A percentile compares a stretch with the other conserved stretches of the same genome.
These are phyloP conservation scores for Lasiosphaeria ovina DNA, from an alignment of 495 filamentous ascomycete genomes.

Conservation along the genomic window DNA sequence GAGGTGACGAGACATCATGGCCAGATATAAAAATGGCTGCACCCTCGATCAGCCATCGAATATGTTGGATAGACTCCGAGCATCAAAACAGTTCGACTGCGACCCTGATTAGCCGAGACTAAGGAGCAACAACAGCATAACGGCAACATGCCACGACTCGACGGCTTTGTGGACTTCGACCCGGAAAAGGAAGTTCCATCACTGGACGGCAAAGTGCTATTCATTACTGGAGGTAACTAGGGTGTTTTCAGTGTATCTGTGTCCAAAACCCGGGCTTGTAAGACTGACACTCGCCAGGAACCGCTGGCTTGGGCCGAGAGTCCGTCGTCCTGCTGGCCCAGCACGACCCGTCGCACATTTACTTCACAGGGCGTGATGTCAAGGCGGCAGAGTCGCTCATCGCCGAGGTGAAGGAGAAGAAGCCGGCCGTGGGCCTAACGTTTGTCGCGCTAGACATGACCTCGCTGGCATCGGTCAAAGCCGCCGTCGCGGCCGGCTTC, in stretches of 20 bases:
- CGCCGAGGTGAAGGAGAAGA: not conserved
- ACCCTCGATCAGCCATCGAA: no score
- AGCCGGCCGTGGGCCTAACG: not conserved
- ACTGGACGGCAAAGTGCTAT: conserved; percentile 44
- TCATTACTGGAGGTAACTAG: conserved; percentile 45
- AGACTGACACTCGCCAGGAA: not conserved
- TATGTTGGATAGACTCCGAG: no score
- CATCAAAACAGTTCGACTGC: no score
- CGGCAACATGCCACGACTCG: not conserved
- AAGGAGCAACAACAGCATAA: not conserved
- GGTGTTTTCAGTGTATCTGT: not conserved
- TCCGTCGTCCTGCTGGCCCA: conserved; percentile 33
- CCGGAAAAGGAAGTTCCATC: conserved; percentile 16
- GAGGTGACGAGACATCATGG: no score
- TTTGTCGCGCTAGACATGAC: conserved; percentile 36
- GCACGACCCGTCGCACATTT: conserved; percentile 45
- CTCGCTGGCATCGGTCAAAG: conserved; percentile 26
- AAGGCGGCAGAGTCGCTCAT: not conserved
- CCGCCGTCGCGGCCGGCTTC: conserved; percentile 19
- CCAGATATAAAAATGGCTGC: no score
- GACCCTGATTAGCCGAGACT: not conserved
- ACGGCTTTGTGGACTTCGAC: not conserved
- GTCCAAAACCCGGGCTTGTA: not conserved
- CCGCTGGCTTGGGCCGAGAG: conserved; percentile 12
- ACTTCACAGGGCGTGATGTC: conserved; percentile 39